Conservation (phyloP, 805 yeast species). For the Alloascoidea hylecoeti region DNA sequence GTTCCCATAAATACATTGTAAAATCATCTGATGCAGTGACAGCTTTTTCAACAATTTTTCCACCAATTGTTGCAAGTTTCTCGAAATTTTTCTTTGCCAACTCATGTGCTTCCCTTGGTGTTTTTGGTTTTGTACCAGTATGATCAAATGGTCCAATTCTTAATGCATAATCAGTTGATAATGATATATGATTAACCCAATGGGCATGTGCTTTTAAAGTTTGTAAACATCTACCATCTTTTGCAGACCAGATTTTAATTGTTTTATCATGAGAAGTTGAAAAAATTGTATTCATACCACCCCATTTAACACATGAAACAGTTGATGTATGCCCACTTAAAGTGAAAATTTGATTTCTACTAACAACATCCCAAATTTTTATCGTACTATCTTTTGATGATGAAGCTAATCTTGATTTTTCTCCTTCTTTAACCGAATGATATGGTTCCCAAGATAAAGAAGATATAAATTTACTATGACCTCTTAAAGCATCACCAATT, state of each 20-base stretch:
- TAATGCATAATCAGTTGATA: constrained; percentile 81
- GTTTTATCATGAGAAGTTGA: constrained; percentile 93
- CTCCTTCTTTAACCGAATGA: constrained; percentile 59
- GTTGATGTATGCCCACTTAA: constrained; percentile 81
- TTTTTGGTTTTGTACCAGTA: constrained; percentile 36
- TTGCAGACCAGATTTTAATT: constrained; percentile 80
- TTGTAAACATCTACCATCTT: constrained; percentile 63
- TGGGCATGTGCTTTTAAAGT: constrained; percentile 85
- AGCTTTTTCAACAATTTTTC: constrained; percentile 52
- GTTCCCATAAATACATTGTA: constrained; percentile 97
- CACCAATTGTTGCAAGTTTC: constrained; percentile 45
- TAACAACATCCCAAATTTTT: constrained; percentile 75
- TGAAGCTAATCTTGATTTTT: constrained; percentile 50
- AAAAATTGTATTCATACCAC: constrained; percentile 75
- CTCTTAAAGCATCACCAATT: constrained; percentile 58
- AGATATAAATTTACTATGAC: constrained; percentile 85
- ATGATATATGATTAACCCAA: constrained; percentile 92
- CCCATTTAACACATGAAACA: constrained; percentile 96
- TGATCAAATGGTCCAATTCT: constrained; percentile 86
- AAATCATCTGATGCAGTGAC: constrained; percentile 96
- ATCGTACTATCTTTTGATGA: constrained; percentile 88
- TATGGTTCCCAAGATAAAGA: constrained; percentile 90
- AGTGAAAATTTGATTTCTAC: constrained; percentile 51
- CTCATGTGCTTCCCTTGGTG: constrained; percentile 33
- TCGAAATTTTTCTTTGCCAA: constrained; percentile 49